Evolutionary conservation across 83 land plant genomes (phyloP).

Genomic region (Thuja plicata): DNA sequence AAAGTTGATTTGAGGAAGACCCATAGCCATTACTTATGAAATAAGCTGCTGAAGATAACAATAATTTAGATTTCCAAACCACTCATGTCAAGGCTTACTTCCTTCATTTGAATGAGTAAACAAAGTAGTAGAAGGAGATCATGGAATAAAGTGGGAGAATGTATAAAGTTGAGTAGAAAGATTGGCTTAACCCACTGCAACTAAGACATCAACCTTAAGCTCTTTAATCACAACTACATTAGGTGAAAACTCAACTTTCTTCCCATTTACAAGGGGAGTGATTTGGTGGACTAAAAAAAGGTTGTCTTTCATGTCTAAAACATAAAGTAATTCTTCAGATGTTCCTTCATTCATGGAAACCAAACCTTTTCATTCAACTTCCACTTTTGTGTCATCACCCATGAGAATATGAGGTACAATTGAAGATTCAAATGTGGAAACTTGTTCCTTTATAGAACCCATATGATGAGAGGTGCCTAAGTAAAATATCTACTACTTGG

Average conservation of each 20-base stretch:
- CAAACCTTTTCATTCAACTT: too few relatives aligned
- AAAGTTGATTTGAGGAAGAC: neutral
- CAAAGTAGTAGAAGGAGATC: too few relatives aligned
- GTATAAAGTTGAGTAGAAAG: neutral
- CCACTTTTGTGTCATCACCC: too few relatives aligned
- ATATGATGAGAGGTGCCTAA: too few relatives aligned
- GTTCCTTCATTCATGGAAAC: too few relatives aligned
- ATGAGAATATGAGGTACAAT: too few relatives aligned
- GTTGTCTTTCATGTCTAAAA: neutral
- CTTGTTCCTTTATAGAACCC: too few relatives aligned
- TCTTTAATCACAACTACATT: neutral
- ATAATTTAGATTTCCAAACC: too few relatives aligned
- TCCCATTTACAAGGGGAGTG: too few relatives aligned
- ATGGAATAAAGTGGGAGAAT: neutral
- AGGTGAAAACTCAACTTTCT: neutral
- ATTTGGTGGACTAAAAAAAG: neutral
- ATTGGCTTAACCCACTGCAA: neutral
- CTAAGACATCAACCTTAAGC: neutral
- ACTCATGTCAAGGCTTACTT: too few relatives aligned
- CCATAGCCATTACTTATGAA: neutral
- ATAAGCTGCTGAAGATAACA: neutral
- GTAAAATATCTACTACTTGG: too few relatives aligned
- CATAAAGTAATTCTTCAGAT: neutral
- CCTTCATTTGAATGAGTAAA: neutral
- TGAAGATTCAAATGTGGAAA: too few relatives aligned